phyloP scores from a whole-genome alignment of 2,329 filamentous ascomycete genomes.

The Taxawa tesnikishii region DNA sequence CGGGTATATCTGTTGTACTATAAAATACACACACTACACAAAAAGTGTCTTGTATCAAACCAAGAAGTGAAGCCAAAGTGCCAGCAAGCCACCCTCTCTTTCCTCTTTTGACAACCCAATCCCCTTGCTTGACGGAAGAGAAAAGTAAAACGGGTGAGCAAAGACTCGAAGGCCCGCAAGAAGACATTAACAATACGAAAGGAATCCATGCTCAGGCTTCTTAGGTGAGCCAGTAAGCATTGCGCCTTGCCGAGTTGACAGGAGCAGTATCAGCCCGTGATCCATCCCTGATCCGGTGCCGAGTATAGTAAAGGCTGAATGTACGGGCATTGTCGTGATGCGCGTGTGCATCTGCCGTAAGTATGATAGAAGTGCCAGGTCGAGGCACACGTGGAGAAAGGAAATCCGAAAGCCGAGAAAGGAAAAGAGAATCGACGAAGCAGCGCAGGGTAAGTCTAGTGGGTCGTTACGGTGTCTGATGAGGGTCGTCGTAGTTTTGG shows the following conservation, averaged over 20 bases:
- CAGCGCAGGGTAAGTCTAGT: slow-evolving; percentile 1
- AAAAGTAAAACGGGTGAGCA: slow-evolving; percentile 2
- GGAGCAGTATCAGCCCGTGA: too few relatives aligned
- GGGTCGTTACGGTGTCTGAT: slow-evolving; percentile 5
- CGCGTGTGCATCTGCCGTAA: background rate
- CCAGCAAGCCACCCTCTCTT: background rate
- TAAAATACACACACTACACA: too few relatives aligned
- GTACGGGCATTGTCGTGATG: background rate
- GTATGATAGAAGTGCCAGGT: too few relatives aligned
- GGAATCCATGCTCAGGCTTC: too few relatives aligned
- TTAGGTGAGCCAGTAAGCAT: too few relatives aligned
- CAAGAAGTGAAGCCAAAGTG: background rate
- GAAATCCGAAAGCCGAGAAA: too few relatives aligned
- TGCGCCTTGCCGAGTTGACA: too few relatives aligned
- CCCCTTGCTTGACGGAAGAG: slow-evolving; percentile 1
- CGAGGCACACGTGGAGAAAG: background rate
- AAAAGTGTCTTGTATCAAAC: too few relatives aligned
- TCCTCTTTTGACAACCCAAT: background rate
- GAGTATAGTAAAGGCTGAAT: too few relatives aligned
- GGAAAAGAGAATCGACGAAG: background rate
- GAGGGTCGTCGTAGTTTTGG: slow-evolving; percentile 2
- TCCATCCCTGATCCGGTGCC: too few relatives aligned
- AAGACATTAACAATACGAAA: slow-evolving; percentile 6
- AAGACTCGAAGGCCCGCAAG: slow-evolving; percentile 2
- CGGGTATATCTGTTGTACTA: too few relatives aligned